Evolutionary conservation across 139 green algal genomes (phyloP).

Genomic region (Closterium sp.): DNA sequence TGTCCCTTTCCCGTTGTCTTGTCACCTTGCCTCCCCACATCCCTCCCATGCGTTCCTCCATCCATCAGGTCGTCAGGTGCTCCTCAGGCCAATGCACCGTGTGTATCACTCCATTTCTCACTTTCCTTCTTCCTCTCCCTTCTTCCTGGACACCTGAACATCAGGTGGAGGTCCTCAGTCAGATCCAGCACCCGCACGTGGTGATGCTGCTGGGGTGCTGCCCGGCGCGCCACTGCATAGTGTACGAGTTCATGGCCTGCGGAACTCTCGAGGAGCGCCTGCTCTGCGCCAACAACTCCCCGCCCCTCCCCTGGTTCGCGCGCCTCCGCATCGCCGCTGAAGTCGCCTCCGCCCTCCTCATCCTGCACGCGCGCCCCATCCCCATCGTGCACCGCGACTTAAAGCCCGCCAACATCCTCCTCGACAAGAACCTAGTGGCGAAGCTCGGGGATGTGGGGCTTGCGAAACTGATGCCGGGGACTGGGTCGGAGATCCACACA

Average conservation of each 20-base stretch:
- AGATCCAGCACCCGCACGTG: slow-evolving; percentile 64
- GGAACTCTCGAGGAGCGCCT: slow-evolving; percentile 56
- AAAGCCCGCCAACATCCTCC: slow-evolving; percentile 91
- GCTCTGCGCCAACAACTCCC: not conserved
- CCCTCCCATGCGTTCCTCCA: too few relatives aligned
- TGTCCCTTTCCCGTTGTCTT: too few relatives aligned
- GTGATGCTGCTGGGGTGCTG: slow-evolving; percentile 63
- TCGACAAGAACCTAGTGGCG: slow-evolving; percentile 78
- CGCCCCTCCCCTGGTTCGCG: slow-evolving; percentile 48
- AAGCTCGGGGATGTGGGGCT: slow-evolving; percentile 60
- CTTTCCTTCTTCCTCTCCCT: not conserved
- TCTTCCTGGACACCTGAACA: too few relatives aligned
- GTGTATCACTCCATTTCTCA: not conserved
- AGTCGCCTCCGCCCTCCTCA: slow-evolving; percentile 22
- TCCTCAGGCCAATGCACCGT: too few relatives aligned
- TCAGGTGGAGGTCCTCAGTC: slow-evolving; percentile 51
- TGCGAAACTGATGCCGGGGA: slow-evolving; percentile 5
- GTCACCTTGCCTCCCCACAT: too few relatives aligned
- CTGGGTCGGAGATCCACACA: not conserved
- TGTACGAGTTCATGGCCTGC: slow-evolving; percentile 61
- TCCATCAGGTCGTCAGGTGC: too few relatives aligned
- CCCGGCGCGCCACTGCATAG: slow-evolving; percentile 55
- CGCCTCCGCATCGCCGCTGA: slow-evolving; percentile 59
- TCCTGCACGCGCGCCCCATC: slow-evolving; percentile 6
- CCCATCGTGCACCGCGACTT: slow-evolving; percentile 84